Base-by-base conservation (phyloP, 2,329 filamentous ascomycete species). In the Trichophyton mentagrophytes region DNA sequence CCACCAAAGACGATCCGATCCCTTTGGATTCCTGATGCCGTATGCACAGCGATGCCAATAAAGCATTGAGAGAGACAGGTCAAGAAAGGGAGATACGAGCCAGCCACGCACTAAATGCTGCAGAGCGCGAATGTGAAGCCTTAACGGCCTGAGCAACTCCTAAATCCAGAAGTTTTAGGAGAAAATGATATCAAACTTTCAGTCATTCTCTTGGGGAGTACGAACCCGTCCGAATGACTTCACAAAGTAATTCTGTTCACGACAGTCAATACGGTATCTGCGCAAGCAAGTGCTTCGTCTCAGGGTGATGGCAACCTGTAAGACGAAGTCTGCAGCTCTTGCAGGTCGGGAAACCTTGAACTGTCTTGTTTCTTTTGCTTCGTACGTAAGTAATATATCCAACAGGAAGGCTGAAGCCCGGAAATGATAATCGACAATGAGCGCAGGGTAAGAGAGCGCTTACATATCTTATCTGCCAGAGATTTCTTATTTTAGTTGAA, bases 91-190 rank as follows among this genome's bases (percentile, higher is more conserved):
- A 33, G 15, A 55, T 55, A 55, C 49, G 49, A 55, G 49, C n/a
- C 49, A 36, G 27, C 27, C n/a, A 55, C n/a, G 27, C 49, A 27
- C 30, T 36, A 22, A 55, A 1, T 55, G 9, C 49, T 36, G 27
- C 49, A 36, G 5, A 1, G 49, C 33, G 49, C 25, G 13, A 36
- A 33, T 15, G 46, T 49, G 46, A 25, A 55, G 27, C 4, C 13
- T 4, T 20, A 7, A 30, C 22, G 4, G 8, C 25, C 38, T 13
- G 15, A 36, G 49, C 49, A 38, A 33, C 11, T 6, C 11, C 49
- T 22, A 15, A 38, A 55, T 55, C 15, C 7, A 55, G 49, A 36
- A 55, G 49, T 55, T 55, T 55, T 55, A 55, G 49, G 49, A 55
- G 49, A 55, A 27, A 36, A 55, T 55, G 27, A 8, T 5, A 6